Conservation (phyloP, 2,329 filamentous ascomycete genomes). For the Penicillium sp. region DNA sequence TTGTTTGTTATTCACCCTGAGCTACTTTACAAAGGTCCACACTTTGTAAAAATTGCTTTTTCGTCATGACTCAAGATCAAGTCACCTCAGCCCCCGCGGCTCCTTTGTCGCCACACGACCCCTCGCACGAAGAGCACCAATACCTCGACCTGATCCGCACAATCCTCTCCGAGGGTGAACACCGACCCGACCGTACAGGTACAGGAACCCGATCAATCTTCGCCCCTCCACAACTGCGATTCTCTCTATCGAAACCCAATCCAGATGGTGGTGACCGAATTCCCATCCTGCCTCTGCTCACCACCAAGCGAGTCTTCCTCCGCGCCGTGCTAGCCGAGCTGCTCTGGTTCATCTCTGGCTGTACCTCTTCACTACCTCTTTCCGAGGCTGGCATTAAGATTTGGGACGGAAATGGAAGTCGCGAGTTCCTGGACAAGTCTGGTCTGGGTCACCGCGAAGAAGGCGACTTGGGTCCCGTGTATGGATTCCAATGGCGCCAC, state of each 20-base stretch:
- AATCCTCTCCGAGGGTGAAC: slow-evolving; percentile 80
- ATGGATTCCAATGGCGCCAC: slow-evolving; percentile 98
- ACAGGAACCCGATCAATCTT: slow-evolving; percentile 91
- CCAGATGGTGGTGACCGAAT: slow-evolving; percentile 43
- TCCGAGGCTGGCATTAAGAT: slow-evolving; percentile 85
- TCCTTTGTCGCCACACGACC: slow-evolving; percentile 25
- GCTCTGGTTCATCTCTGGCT: slow-evolving; percentile 90
- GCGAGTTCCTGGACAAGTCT: slow-evolving; percentile 83
- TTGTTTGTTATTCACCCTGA: neutral
- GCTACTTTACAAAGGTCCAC: neutral
- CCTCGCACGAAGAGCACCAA: slow-evolving; percentile 81
- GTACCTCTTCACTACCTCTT: slow-evolving; percentile 76
- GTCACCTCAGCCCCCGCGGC: slow-evolving; percentile 9
- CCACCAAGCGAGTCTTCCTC: slow-evolving; percentile 94
- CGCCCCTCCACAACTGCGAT: slow-evolving; percentile 82
- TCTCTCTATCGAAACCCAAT: slow-evolving; percentile 68
- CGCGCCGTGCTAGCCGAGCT: slow-evolving; percentile 89
- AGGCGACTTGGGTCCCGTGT: slow-evolving; percentile 91
- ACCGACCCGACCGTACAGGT: slow-evolving; percentile 87
- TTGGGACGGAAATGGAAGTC: slow-evolving; percentile 96
- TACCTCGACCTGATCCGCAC: slow-evolving; percentile 87
- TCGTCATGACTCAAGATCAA: slow-evolving; percentile 25
- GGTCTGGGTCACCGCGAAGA: slow-evolving; percentile 79
- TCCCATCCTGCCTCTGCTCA: slow-evolving; percentile 85
- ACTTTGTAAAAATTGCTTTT: neutral